These are phyloP conservation scores for Amauroascus verrucosus DNA, from an alignment of 2,329 filamentous ascomycete species.

Conservation along the genomic window DNA sequence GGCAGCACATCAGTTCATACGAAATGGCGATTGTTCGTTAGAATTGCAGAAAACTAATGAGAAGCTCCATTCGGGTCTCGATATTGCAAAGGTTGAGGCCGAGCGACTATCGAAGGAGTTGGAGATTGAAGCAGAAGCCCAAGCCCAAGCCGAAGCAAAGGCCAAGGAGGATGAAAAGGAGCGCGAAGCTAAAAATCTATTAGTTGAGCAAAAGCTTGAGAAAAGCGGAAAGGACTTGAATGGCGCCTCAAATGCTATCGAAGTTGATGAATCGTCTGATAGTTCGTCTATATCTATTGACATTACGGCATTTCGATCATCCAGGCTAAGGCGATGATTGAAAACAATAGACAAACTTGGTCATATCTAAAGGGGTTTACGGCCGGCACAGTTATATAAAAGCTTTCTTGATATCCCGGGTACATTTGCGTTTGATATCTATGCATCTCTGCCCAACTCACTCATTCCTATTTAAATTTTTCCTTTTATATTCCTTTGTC, in stretches of 20 bases:
- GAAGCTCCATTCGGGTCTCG: constrained; percentile 54
- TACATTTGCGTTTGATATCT: background rate
- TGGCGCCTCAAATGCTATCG: constrained; percentile 21
- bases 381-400: background rate
- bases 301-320: constrained; percentile 27
- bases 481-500: background rate
- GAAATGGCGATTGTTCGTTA: constrained; percentile 71
- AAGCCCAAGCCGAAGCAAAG: constrained; percentile 14
- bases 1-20: constrained; percentile 79
- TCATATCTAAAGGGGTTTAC: background rate
- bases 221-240: constrained; percentile 15
- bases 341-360: background rate
- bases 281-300: constrained; percentile 29
- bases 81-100: constrained; percentile 51
- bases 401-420: constrained; percentile 4
- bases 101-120: constrained; percentile 47
- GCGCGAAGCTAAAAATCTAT: constrained; percentile 2
- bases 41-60: constrained; percentile 62
- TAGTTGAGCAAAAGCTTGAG: constrained; percentile 2
- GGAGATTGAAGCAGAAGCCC: constrained; percentile 19
- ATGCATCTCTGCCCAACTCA: constrained; percentile 1
- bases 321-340: constrained; percentile 18
- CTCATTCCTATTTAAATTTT: background rate
- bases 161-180: constrained; percentile 11
- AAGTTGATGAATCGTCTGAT: constrained; percentile 30